A percentile compares a stretch with the other conserved stretches of the same genome.
Evolutionary conservation across 805 yeast genomes (phyloP).

Genomic region (Pichia paraexigua): DNA sequence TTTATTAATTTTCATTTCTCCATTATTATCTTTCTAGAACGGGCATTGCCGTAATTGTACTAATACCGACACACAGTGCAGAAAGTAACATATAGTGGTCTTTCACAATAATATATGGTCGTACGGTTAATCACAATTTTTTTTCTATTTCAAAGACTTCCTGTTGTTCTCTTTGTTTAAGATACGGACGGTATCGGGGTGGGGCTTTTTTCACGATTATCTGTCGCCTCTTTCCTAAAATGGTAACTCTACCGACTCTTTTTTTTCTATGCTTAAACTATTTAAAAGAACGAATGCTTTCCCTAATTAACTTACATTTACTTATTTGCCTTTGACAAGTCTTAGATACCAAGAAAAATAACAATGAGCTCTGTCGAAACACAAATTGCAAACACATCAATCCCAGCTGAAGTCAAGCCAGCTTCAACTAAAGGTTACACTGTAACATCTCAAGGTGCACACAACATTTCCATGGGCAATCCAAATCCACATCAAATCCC

Average conservation of each 20-base stretch:
- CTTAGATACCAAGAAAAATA: not conserved
- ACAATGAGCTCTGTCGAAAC: slow-evolving; percentile 4
- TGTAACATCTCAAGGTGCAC: slow-evolving; percentile 43
- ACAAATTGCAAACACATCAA: slow-evolving; percentile 1
- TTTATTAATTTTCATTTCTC: too few species aligned
- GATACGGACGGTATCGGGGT: not conserved
- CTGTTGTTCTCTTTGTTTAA: too few species aligned
- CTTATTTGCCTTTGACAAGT: too few species aligned
- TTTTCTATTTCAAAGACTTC: too few species aligned
- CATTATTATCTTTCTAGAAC: too few species aligned
- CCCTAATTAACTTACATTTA: not conserved
- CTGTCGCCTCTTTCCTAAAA: not conserved
- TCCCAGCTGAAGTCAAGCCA: slow-evolving; percentile 23
- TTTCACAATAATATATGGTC: too few species aligned
- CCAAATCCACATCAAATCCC: slow-evolving; percentile 47
- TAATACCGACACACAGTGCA: too few species aligned
- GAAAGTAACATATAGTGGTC: too few species aligned
- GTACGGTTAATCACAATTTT: too few species aligned
- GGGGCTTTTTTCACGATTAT: not conserved
- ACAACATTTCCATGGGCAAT: slow-evolving; percentile 50
- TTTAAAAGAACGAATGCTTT: not conserved
- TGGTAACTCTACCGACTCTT: not conserved
- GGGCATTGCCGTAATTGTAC: too few species aligned
- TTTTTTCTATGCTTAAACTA: too few species aligned
- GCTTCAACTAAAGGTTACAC: slow-evolving; percentile 36